Evolutionary conservation across 2,329 filamentous ascomycete genomes (phyloP).

Genomic region (Colletotrichum caudatum): DNA sequence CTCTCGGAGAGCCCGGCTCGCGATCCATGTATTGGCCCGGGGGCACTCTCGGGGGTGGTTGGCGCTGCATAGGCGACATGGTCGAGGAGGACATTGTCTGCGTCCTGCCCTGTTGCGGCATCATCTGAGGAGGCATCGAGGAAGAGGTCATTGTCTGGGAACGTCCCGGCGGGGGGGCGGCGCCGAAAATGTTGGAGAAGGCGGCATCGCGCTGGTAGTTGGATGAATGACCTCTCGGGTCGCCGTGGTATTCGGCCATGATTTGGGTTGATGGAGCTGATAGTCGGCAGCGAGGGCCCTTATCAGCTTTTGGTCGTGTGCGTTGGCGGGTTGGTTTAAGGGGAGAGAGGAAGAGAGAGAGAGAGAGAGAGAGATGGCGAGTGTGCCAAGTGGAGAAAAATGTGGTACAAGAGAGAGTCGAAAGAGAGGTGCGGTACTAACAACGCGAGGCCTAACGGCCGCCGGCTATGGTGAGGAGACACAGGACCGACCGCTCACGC

Average conservation of each 20-base stretch:
- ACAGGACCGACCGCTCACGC: constrained; percentile 36
- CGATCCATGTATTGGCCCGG: constrained; percentile 53
- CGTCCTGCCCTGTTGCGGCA: constrained; percentile 68
- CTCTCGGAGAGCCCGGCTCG: constrained; percentile 54
- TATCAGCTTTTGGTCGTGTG: constrained; percentile 36
- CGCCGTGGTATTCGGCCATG: constrained; percentile 71
- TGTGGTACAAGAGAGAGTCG: constrained; percentile 38
- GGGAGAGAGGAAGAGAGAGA: constrained; percentile 42
- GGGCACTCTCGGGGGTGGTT: constrained; percentile 70
- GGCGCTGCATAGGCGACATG: constrained; percentile 68
- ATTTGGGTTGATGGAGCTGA: constrained; percentile 52
- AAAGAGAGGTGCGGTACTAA: constrained; percentile 38
- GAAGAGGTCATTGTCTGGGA: constrained; percentile 96
- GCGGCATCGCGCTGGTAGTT: constrained; percentile 88
- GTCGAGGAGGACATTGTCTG: constrained; percentile 77
- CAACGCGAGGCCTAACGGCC: constrained; percentile 44
- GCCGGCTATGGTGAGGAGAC: constrained; percentile 40
- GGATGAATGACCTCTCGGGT: constrained; percentile 62
- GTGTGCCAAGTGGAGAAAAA: constrained; percentile 43
- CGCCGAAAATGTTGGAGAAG: constrained; percentile 95
- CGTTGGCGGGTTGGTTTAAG: constrained; percentile 33
- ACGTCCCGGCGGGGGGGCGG: constrained; percentile 84
- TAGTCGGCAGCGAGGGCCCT: constrained; percentile 17
- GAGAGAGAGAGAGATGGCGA: constrained; percentile 42
- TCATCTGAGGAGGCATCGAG: constrained; percentile 65